These are phyloP conservation scores for Dipteronia dyeriana DNA, from an alignment of 345 rosid genomes.

Conservation along the genomic window DNA sequence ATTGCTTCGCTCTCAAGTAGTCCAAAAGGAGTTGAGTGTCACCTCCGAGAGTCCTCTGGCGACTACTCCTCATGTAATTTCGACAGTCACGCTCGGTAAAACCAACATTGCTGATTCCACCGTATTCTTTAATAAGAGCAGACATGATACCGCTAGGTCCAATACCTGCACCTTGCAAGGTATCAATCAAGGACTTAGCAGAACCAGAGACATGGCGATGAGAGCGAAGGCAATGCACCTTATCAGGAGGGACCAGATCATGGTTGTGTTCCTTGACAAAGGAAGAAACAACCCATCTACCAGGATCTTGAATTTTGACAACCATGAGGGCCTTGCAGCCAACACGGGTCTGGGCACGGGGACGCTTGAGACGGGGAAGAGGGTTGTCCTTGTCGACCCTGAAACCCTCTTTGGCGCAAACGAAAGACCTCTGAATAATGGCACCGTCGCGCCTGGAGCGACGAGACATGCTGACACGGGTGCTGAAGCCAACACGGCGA, in stretches of 20 bases:
- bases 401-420: constrained; percentile 45
- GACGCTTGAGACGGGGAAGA: constrained; percentile 31
- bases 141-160: constrained; percentile 43
- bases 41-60: constrained; percentile 37
- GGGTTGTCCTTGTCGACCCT: constrained; percentile 30
- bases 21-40: constrained; percentile 41
- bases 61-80: constrained; percentile 40
- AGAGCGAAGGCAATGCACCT: constrained; percentile 42
- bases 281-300: constrained; percentile 36
- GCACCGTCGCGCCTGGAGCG: constrained; percentile 48
- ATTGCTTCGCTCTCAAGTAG: constrained; percentile 36
- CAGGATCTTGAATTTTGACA: constrained; percentile 39
- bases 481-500: constrained; percentile 45
- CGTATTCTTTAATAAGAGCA: constrained; percentile 37
- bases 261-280: constrained; percentile 35
- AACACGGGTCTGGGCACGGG: constrained; percentile 36
- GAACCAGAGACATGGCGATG: constrained; percentile 41
- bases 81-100: constrained; percentile 39
- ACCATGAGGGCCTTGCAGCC: constrained; percentile 39
- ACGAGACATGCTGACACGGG: constrained; percentile 45
- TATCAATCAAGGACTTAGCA: constrained; percentile 35
- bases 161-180: constrained; percentile 39
- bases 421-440: constrained; percentile 42
- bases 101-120: constrained; percentile 39
- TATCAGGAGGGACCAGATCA: constrained; percentile 38